Evolutionary conservation across 192 early-diverging fungal genomes (phyloP), one percentile per base, ranked within the genome.

Genomic region (Jimgerdemannia lactiflua): DNA sequence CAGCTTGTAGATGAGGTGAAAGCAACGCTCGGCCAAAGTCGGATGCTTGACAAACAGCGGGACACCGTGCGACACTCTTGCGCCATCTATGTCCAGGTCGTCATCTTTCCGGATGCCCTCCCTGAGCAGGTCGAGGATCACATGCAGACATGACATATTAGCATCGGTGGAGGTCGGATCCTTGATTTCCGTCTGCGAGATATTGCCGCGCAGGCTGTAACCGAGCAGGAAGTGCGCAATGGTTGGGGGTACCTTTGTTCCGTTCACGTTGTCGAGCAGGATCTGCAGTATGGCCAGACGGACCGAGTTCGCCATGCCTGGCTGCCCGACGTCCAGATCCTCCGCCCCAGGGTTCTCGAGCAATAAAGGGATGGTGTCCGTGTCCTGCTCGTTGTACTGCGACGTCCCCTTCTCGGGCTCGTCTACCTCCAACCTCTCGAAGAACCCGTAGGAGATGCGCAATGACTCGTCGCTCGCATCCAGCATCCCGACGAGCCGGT

Each of bases 161-260:
- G 81, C 79, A 3, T 76, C 73, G 18, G 69, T 77, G 4, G 82
- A 70, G 29, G 81, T 74, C 9, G 83, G 79, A 49, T 88, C 84
- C 7, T 72, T 67, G 29, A 85, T 78, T 3, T 85, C 79, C 6
- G 85, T 81, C 8, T 59, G 49, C 10, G 40, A 75, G 40, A 54
- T 83, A 39, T 80, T 81, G 2, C 84, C 82, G 9, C 77, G 73
- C 29, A 89, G 73, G 75, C 92, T 83, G 73, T 91, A 97, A 3
- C 98, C 98, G 3, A 99, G 86, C 66, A 99, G 82, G 70, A 93
- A 98, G 79, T 98, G 96, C 17, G 96, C 89, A 65, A 98, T 83
- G 0, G 91, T 94, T 1, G 95, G 93, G 14, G 88, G 83, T 4
- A 86, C 82, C 71, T 84, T 83, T 4, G 80, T 71, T 2, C 82